phyloP scores from a whole-genome alignment of 2,329 filamentous ascomycete species.

The Aspergillus persii region DNA sequence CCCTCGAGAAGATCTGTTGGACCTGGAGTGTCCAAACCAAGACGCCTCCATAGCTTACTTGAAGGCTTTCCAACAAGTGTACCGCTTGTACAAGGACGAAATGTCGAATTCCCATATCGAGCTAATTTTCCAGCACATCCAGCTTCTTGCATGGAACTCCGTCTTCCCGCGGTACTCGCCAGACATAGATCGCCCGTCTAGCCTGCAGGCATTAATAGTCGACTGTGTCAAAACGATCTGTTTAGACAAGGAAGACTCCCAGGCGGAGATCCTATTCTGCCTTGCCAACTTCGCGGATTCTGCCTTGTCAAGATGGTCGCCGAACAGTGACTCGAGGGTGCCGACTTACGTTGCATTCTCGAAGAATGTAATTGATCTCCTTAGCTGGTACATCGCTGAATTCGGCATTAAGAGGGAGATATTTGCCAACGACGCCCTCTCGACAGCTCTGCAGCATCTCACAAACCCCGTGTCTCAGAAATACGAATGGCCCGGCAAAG shows the following conservation, averaged over 20 bases:
- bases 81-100: constrained; percentile 66
- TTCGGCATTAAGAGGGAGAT: constrained; percentile 60
- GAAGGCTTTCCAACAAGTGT: constrained; percentile 71
- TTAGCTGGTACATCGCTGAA: constrained; percentile 48
- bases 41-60: constrained; percentile 84
- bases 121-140: constrained; percentile 69
- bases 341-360: constrained; percentile 89
- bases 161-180: constrained; percentile 46
- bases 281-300: constrained; percentile 70
- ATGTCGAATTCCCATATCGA: constrained; percentile 62
- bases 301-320: constrained; percentile 43
- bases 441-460: constrained; percentile 64
- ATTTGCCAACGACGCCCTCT: constrained; percentile 66
- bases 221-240: constrained; percentile 38
- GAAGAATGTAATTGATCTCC: constrained; percentile 71
- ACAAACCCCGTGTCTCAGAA: constrained; percentile 71
- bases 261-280: constrained; percentile 35
- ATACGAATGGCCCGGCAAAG: constrained; percentile 71
- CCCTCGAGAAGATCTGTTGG: constrained; percentile 40
- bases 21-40: constrained; percentile 64
- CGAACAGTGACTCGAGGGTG: constrained; percentile 44
- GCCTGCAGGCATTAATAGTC: constrained; percentile 34
- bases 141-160: constrained; percentile 68
- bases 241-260: constrained; percentile 36
- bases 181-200: constrained; percentile 39